Base-by-base conservation (phyloP, 2,329 filamentous ascomycete species). In the Epichloe sibirici region DNA sequence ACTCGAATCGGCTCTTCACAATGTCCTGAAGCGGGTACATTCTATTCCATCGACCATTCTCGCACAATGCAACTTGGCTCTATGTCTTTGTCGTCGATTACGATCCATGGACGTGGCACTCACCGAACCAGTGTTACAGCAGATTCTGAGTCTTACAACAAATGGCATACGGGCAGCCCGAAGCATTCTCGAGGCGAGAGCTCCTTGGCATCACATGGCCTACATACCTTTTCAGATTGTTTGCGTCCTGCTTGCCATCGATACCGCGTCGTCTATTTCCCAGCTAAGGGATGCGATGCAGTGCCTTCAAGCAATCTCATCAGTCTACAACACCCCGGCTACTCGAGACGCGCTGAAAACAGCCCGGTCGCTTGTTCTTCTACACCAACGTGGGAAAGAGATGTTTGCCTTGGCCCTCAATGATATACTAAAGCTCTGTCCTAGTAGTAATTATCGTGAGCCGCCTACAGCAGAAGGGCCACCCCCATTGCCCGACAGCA, bases 141-240 rank as follows among this genome's bases (percentile, higher is more conserved):
- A 69, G 7, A 69, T 81, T 11, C 68, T 81, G 3, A 63, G 63
- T 0, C 65, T 81, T 3, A 68, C 71, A 0, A 66, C 69, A 3
- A 64, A 62, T 23, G 76, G 72, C 0, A 69, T 81, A 9, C 65
- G 67, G 23, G 74, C 74, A 0, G 74, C 77, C 0, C 67, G 71
- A 5, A 62, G 62, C 5, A 72, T 80, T 59, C 65, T 75, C 0
- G 65, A 69, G 2, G 62, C 64, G 9, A 66, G 67, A 12, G 66
- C 68, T 3, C 77, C 78, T 0, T 82, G 78, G 78, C 79, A 81
- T 57, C 78, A 82, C 53, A 72, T 78, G 45, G 76, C 76, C 31
- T 81, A 82, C 48, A 74, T 81, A 0, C 78, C 78, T 0, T 82
- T 82, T 55, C 78, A 81, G 51, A 71, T 78, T 0, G 69, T 81